Conservation (phyloP, 805 yeast species). For the Saccharomycopsis oosterbeekiorum region DNA sequence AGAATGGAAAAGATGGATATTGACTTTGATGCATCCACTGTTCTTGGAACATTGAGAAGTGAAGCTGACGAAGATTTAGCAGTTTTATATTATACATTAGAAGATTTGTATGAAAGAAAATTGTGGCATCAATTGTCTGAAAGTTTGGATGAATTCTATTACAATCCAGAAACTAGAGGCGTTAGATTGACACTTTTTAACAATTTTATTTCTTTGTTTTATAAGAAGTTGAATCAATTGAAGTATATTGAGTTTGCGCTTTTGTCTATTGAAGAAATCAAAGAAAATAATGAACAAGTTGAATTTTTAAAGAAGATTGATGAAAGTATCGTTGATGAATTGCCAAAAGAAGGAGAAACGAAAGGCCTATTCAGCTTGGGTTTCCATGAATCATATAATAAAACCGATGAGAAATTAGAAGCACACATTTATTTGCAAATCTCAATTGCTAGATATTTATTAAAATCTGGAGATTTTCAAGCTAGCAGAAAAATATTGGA, state of each 20-base stretch:
- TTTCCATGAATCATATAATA: conserved; percentile 15
- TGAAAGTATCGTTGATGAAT: conserved; percentile 33
- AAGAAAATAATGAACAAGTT: conserved; percentile 39
- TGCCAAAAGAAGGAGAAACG: conserved; percentile 25
- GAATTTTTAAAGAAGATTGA: conserved; percentile 36
- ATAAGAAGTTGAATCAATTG: conserved; percentile 66
- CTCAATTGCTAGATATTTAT: conserved; percentile 66
- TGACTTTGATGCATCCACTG: conserved; percentile 13
- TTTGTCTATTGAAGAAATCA: conserved; percentile 35
- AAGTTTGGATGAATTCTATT: conserved; percentile 51
- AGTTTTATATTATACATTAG: conserved; percentile 33
- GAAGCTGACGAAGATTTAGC: conserved; percentile 15
- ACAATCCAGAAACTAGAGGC: conserved; percentile 38
- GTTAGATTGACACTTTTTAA: conserved; percentile 60
- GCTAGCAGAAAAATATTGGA: conserved; percentile 65
- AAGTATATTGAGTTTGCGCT: conserved; percentile 70
- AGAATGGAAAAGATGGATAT: conserved; percentile 10
- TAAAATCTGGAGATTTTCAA: conserved; percentile 43
- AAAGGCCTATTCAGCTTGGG: conserved; percentile 22
- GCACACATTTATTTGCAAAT: conserved; percentile 27
- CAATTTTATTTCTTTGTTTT: conserved; percentile 57
- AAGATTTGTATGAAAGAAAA: conserved; percentile 78
- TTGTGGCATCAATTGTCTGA: conserved; percentile 92
- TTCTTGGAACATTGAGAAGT: conserved; percentile 12
- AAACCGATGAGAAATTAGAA: conserved; percentile 13